phyloP scores from a whole-genome alignment of 2,329 filamentous ascomycete species.

The Microdochium nivale region DNA sequence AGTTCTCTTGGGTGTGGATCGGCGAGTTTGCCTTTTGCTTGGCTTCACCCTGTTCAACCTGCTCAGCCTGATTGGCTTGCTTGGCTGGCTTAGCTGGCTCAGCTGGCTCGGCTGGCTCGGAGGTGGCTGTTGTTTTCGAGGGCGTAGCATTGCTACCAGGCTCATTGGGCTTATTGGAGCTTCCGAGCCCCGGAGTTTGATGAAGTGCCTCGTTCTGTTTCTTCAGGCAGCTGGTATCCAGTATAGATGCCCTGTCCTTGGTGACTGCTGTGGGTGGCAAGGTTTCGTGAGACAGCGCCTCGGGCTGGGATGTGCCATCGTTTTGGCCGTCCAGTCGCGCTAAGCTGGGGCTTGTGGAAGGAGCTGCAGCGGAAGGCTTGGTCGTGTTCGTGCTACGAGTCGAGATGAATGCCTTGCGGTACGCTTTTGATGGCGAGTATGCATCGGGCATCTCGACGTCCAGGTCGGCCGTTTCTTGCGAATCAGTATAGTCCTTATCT shows the following conservation, averaged over 20 bases:
- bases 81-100: too few relatives aligned
- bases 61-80: too few relatives aligned
- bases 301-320: background rate
- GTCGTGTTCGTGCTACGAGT: background rate
- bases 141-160: too few relatives aligned
- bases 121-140: background rate
- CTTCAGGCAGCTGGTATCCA: too few relatives aligned
- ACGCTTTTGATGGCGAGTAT: background rate
- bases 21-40: too few relatives aligned
- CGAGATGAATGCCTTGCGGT: constrained; percentile 4
- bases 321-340: background rate
- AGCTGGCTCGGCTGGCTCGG: background rate
- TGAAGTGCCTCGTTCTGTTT: too few relatives aligned
- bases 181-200: too few relatives aligned
- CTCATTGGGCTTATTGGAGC: too few relatives aligned
- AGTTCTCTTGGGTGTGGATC: too few relatives aligned
- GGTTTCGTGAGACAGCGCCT: background rate
- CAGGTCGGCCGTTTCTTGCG: constrained; percentile 8
- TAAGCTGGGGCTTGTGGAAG: background rate
- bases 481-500: constrained; percentile 15
- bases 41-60: too few relatives aligned
- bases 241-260: too few relatives aligned
- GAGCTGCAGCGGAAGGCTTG: background rate
- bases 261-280: too few relatives aligned
- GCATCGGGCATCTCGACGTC: constrained; percentile 3